These are phyloP conservation scores for Candida fluviatilis DNA, from an alignment of 805 yeast genomes.

Conservation along the genomic window DNA sequence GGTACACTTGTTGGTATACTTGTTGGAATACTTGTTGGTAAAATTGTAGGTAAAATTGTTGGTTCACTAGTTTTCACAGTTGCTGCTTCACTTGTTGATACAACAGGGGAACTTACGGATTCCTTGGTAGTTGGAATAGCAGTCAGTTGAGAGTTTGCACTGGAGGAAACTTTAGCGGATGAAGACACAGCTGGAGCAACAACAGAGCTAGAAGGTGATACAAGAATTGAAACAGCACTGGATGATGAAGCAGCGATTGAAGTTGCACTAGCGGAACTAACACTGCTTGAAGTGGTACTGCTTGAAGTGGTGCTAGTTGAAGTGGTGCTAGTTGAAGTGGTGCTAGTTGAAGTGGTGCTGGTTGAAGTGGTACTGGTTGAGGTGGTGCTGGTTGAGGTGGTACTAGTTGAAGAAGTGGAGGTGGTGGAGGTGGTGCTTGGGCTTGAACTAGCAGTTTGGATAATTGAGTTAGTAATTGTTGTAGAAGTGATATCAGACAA, in stretches of 20 bases:
- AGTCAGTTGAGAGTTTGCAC: too few relatives aligned
- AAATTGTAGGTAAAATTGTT: constrained; percentile 3
- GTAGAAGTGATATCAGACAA: constrained; percentile 4
- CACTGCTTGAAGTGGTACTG: constrained; percentile 5
- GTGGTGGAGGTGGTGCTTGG: constrained; percentile 5
- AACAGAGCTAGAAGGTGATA: too few relatives aligned
- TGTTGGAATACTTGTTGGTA: too few relatives aligned
- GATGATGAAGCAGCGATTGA: constrained; percentile 1
- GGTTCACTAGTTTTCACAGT: background rate
- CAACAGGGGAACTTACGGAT: constrained; percentile 2
- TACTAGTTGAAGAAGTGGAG: constrained; percentile 6
- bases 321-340: constrained; percentile 5
- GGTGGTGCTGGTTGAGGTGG: constrained; percentile 5
- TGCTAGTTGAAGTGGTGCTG: constrained; percentile 5
- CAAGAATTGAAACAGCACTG: constrained; percentile 2
- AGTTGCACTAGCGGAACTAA: constrained; percentile 4
- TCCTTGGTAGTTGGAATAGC: constrained; percentile 3
- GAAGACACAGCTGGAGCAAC: too few relatives aligned
- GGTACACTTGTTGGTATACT: background rate
- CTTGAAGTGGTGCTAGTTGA: constrained; percentile 5
- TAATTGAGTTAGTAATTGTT: constrained; percentile 3
- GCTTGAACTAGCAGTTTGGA: constrained; percentile 3
- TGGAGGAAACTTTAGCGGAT: too few relatives aligned
- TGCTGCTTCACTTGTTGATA: background rate
- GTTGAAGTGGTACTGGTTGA: constrained; percentile 3